Evolutionary conservation across 805 yeast species (phyloP), one percentile per base, ranked within the genome.

Genomic region (Suhomyces emberorum): DNA sequence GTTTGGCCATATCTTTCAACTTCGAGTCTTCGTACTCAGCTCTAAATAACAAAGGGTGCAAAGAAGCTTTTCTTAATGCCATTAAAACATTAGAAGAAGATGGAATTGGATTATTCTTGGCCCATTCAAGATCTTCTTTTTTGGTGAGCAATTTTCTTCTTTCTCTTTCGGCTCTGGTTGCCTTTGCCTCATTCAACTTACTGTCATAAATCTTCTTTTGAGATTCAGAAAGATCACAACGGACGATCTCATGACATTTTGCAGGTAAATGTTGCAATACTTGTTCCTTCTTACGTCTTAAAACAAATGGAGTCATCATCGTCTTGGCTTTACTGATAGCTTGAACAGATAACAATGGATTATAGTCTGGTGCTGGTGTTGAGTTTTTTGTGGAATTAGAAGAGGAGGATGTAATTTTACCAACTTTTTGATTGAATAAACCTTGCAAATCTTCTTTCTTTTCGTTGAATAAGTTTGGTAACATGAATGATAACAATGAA

Each of bases 221-320:
- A 14, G 57, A 59, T 4, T 61, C 62, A 3, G 73, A 64, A 70
- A 88, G 63, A 1, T 75, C 80, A 59, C 97, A 88, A 44, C 70
- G 70, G 34, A 75, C 77, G 24, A 84, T 73, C 30, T 63, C 64
- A 40, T 82, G 87, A 37, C 68, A 63, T 55, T 93, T 93, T 20
- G 74, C 70, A 1, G 98, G 98, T 40, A 93, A 68, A 55, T 93
- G 91, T 54, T 85, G 78, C 59, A 93, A 72, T 6, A 93, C 98
- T 61, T 91, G 97, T 38, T 77, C 85, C 64, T 93, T 93, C 55
- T 82, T 83, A 57, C 99, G 79, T 61, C 99, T 76, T 51, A 93
- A 67, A 7, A 93, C 91, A 65, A 93, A 93, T 3, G 99, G 99
- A 2, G 95, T 84, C 98, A 93, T 91, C 97, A 93, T 91, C 4